phyloP scores from a whole-genome alignment of 805 yeast species.

The Grigorovia humatica region DNA sequence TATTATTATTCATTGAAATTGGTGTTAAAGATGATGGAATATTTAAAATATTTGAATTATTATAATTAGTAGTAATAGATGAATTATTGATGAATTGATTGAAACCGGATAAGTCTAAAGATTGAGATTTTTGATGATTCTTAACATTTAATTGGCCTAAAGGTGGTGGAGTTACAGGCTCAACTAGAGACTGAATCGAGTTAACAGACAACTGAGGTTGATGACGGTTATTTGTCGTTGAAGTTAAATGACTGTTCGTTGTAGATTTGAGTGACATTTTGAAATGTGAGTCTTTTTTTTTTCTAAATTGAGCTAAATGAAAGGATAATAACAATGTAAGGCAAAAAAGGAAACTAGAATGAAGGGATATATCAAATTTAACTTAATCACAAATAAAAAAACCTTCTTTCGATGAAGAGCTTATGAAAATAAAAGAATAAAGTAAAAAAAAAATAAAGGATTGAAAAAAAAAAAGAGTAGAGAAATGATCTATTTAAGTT shows the following conservation, averaged over 20 bases:
- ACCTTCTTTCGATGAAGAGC: no score
- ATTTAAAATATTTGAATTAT: neutral
- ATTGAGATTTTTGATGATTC: slow-evolving; percentile 25
- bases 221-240: slow-evolving; percentile 9
- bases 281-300: no score
- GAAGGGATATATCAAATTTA: no score
- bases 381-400: no score
- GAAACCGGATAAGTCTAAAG: slow-evolving; percentile 24
- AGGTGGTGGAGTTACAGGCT: slow-evolving; percentile 19
- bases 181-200: slow-evolving; percentile 16
- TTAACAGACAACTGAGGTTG: slow-evolving; percentile 25
- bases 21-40: neutral
- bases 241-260: neutral
- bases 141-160: slow-evolving; percentile 11
- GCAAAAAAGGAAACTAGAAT: no score
- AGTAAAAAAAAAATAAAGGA: no score
- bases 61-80: slow-evolving; percentile 12
- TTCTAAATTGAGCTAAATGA: no score
- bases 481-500: no score
- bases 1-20: neutral
- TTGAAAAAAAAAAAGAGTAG: no score
- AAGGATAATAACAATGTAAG: no score
- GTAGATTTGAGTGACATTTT: neutral
- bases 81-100: slow-evolving; percentile 20
- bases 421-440: no score